Evolutionary conservation across 192 early-diverging fungal species (phyloP).

Genomic region (Rhizoclosmatium sp.): DNA sequence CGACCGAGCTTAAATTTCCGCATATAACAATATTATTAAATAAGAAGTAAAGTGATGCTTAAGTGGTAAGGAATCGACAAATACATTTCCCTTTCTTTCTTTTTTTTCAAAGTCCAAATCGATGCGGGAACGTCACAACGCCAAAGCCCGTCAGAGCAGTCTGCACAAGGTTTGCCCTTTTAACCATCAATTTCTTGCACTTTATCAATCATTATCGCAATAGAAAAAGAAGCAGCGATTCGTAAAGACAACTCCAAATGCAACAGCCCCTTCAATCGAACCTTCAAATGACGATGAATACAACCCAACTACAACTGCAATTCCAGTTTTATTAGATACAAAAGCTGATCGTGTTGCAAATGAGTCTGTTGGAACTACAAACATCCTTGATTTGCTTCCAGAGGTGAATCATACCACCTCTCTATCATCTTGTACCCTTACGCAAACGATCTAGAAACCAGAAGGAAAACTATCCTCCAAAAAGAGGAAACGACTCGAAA

Average conservation of each 20-base stretch:
- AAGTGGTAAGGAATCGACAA: too few relatives aligned
- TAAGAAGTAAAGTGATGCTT: too few relatives aligned
- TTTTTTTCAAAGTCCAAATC: constrained; percentile 13
- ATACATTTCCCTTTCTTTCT: constrained; percentile 14
- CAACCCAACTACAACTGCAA: constrained; percentile 10
- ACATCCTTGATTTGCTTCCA: constrained; percentile 16
- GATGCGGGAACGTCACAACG: constrained; percentile 36
- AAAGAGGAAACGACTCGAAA: constrained; percentile 65
- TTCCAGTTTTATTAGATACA: constrained; percentile 27
- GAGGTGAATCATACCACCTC: constrained; percentile 1
- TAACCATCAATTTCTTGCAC: neutral
- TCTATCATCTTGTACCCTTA: neutral
- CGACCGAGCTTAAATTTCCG: too few relatives aligned
- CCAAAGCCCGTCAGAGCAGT: constrained; percentile 30
- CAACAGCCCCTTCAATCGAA: too few relatives aligned
- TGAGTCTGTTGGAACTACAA: neutral
- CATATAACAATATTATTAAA: too few relatives aligned
- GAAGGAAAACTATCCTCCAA: constrained; percentile 55
- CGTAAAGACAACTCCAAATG: neutral
- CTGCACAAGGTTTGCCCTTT: constrained; percentile 29
- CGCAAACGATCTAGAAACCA: constrained; percentile 22
- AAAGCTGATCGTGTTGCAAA: constrained; percentile 13
- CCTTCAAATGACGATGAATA: neutral
- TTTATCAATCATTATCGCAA: neutral
- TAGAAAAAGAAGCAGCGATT: constrained; percentile 40